Percentiles rank a stretch among this genome's conserved stretches.
Conservation (phyloP, 1,284 basidiomycete species). For the Afroboletus lepidellus region DNA sequence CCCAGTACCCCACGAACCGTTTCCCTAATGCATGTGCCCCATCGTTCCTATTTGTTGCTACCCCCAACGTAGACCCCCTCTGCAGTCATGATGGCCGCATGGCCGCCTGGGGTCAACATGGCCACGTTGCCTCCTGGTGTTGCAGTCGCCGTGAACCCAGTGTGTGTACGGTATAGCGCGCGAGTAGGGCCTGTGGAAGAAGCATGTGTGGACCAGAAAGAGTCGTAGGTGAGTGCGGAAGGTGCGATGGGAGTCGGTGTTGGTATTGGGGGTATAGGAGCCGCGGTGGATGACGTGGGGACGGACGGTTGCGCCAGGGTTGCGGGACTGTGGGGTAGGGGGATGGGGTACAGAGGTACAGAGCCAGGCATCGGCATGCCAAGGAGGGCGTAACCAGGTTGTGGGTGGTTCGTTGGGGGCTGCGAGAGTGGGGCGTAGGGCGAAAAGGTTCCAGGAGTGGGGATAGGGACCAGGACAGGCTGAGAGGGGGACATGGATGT, state of each 20-base stretch:
- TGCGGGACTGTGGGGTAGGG: slow-evolving; percentile 2
- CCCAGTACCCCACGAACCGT: background rate
- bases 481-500: slow-evolving; percentile 3
- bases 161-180: slow-evolving; percentile 33
- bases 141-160: slow-evolving; percentile 29
- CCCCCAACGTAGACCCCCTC: slow-evolving; percentile 35
- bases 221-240: slow-evolving; percentile 54
- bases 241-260: slow-evolving; percentile 17
- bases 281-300: background rate
- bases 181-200: slow-evolving; percentile 29
- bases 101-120: slow-evolving; percentile 33
- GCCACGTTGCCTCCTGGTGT: slow-evolving; percentile 29
- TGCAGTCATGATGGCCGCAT: slow-evolving; percentile 32
- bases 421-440: slow-evolving; percentile 6
- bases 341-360: background rate
- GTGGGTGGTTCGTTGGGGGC: slow-evolving; percentile 15
- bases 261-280: slow-evolving; percentile 5
- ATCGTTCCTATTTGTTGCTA: slow-evolving; percentile 8
- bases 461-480: background rate
- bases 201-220: slow-evolving; percentile 61
- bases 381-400: background rate
- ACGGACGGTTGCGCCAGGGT: slow-evolving; percentile 1
- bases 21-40: background rate
- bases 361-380: background rate
- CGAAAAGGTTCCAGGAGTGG: background rate